phyloP scores from a whole-genome alignment of 306 rosid genomes.

The Casuarina equisetifolia region DNA sequence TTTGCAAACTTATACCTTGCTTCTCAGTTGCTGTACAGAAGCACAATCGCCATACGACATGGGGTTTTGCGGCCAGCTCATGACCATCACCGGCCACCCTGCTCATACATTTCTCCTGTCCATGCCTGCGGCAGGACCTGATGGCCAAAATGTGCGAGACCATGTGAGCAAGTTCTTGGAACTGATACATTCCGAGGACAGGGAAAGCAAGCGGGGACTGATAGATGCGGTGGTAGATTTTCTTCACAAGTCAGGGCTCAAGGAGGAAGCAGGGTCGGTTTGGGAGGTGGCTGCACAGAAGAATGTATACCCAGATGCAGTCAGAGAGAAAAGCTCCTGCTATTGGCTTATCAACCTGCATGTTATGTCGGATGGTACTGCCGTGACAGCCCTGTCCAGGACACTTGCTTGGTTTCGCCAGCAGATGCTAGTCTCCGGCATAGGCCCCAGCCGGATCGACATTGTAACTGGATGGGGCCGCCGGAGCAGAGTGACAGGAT shows the following conservation, averaged over 20 bases:
- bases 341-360: conserved; percentile 97
- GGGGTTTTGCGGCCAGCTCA: conserved; percentile 74
- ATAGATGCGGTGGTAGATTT: conserved; percentile 98
- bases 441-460: conserved; percentile 76
- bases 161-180: conserved; percentile 76
- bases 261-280: conserved; percentile 95
- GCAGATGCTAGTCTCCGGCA: conserved; percentile 71
- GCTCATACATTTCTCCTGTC: conserved; percentile 76
- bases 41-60: conserved; percentile 66
- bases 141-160: conserved; percentile 82
- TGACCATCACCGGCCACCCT: conserved; percentile 81
- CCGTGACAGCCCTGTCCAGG: conserved; percentile 82
- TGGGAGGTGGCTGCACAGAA: conserved; percentile 91
- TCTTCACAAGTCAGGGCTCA: conserved; percentile 93
- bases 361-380: conserved; percentile 97
- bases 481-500: conserved; percentile 81
- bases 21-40: conserved; percentile 91
- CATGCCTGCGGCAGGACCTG: conserved; percentile 90
- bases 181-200: conserved; percentile 85
- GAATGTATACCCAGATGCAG: conserved; percentile 87
- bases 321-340: conserved; percentile 74
- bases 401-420: conserved; percentile 88
- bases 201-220: conserved; percentile 93
- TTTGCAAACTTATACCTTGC: conserved; percentile 83
- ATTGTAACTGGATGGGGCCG: conserved; percentile 98